phyloP scores from a whole-genome alignment of 768 basidiomycete species.

The Xanthoconium stramineum region DNA sequence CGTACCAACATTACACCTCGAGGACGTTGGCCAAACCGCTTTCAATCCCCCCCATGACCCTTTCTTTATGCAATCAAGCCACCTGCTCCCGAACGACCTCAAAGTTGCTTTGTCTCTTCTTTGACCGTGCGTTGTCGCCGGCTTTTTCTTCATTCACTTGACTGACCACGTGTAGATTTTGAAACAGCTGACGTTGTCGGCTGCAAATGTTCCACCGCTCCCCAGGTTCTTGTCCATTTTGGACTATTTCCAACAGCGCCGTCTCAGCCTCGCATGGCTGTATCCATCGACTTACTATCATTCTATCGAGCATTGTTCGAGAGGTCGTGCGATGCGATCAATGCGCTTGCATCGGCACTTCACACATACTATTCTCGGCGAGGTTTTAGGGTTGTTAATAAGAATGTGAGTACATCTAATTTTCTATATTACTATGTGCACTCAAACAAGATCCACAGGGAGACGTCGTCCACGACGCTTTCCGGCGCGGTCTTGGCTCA shows the following conservation, averaged over 20 bases:
- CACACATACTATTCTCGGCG: background rate
- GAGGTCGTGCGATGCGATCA: background rate
- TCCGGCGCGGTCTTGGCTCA: background rate
- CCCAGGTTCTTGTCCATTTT: background rate
- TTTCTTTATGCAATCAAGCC: background rate
- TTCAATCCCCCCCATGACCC: background rate
- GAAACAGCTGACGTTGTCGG: background rate
- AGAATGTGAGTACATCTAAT: background rate
- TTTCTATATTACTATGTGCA: too few relatives aligned
- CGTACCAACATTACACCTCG: background rate
- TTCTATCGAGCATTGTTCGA: background rate
- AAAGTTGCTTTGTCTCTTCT: background rate
- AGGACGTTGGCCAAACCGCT: background rate
- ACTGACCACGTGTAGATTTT: background rate
- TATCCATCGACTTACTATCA: background rate
- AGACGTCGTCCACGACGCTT: background rate
- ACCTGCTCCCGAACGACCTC: background rate
- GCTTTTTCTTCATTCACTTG: too few relatives aligned
- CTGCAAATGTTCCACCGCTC: background rate
- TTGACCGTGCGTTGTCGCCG: background rate
- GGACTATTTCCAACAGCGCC: background rate
- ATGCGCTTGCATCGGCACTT: background rate
- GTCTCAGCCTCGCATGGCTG: background rate
- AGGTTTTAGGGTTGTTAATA: background rate
- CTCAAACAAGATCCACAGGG: background rate